A percentile compares a stretch with the other conserved stretches of the same genome.
Conservation (phyloP, 345 rosid genomes). For the Rhizophora apiculata region DNA sequence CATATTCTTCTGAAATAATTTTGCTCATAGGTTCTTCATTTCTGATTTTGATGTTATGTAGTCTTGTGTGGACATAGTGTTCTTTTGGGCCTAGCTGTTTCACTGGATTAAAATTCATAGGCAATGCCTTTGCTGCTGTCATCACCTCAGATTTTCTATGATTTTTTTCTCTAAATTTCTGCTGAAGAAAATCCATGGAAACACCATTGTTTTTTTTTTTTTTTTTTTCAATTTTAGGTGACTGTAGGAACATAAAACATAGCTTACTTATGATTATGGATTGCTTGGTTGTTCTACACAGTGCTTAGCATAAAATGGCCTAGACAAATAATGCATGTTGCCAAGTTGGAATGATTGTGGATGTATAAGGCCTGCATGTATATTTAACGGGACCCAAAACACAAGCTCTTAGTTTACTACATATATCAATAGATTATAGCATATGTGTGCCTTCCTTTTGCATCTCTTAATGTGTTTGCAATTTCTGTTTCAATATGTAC, state of each 20-base stretch:
- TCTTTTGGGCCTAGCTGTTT: not conserved
- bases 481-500: too few species aligned
- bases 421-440: constrained; percentile 5
- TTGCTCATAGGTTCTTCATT: not conserved
- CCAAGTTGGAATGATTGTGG: not conserved
- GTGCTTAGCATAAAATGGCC: not conserved
- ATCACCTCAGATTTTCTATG: not conserved
- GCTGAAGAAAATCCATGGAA: constrained; percentile 1
- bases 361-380: not conserved
- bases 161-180: not conserved
- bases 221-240: not conserved
- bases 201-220: not conserved
- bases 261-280: not conserved
- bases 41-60: not conserved
- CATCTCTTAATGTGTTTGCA: not conserved
- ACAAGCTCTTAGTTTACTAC: not conserved
- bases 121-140: too few species aligned
- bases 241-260: not conserved
- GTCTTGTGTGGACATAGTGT: not conserved
- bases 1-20: not conserved
- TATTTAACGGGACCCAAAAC: constrained; percentile 4
- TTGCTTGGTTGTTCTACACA: not conserved
- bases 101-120: not conserved
- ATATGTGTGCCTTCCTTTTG: not conserved
- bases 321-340: not conserved